Evolutionary conservation across 169 alveolate genomes (phyloP).

Genomic region (Plasmodium cynomolgi): DNA sequence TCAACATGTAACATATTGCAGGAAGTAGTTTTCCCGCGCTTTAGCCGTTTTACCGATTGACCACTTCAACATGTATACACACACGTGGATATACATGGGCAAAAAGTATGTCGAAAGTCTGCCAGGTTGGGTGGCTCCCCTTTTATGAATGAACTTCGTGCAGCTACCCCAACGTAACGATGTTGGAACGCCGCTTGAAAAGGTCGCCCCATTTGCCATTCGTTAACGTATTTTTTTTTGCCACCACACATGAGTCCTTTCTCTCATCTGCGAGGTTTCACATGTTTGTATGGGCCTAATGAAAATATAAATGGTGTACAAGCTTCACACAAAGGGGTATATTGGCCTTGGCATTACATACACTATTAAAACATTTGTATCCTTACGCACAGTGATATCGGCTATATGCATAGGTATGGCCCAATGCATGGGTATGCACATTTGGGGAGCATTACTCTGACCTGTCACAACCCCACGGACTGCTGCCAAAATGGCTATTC

Average conservation of each 20-base stretch:
- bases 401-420: background rate
- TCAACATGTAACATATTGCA: background rate
- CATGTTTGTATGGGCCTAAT: background rate
- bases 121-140: background rate
- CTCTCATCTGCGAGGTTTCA: background rate
- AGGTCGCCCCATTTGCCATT: background rate
- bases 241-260: background rate
- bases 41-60: background rate
- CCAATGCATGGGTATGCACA: background rate
- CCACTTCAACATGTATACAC: background rate
- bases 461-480: background rate
- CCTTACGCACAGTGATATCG: background rate
- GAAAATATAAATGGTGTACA: background rate
- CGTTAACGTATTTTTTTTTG: background rate
- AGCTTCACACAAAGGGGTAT: background rate
- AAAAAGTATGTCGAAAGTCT: background rate
- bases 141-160: background rate
- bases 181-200: background rate
- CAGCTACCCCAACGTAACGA: background rate
- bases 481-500: background rate
- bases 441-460: background rate
- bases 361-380: background rate
- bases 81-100: background rate
- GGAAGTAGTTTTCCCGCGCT: background rate
- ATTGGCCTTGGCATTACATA: background rate